Base-by-base conservation (phyloP, 2,329 filamentous ascomycete species). In the Paraphaeosphaeria sporulosa region DNA sequence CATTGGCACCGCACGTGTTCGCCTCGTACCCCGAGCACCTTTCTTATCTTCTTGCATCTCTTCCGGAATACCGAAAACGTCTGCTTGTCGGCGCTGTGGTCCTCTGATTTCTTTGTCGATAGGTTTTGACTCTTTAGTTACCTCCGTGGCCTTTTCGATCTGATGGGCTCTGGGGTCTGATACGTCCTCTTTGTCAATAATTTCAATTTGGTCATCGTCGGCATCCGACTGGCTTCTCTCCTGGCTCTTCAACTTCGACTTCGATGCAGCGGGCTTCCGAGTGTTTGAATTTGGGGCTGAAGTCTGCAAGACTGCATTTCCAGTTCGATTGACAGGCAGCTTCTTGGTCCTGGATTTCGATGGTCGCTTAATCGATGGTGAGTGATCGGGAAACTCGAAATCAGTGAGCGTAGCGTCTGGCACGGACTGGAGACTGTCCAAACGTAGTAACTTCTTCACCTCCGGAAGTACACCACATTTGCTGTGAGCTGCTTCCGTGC, bases 31-130 rank as follows among this genome's bases (percentile, higher is more conserved):
- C 4, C 17, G 36, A 32, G 40, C 42, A 12, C 27, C 23, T 38
- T 34, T 12, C 27, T 36, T 17, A 17, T 49, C 34, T 40, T 60
- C 62, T 57, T 55, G 46, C 12, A 58, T 65, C 23, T 64, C 64
- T 55, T 55, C 30, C 6, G 66, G 66, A 15, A 69, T 55, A 13
- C 34, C 47, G 30, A 59, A 67, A 13, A 62, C 32, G 43, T 60
- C 55, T 46, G 53, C 32, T 19, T 52, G n/a, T 7, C 15, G 23
- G 32, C 15, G 44, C 19, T 7, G 57, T 27, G 43, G 15, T 13
- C 25, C 38, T 12, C 12, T 2, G 23, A 10, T 12, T 40, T 53
- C 38, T 5, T 30, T 25, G 9, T 57, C 12, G 9, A n/a, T 30
- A 49, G 54, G 17, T 17, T 36, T 42, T 42, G 38, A 30, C 5